Evolutionary conservation across 2,329 filamentous ascomycete species (phyloP).

Genomic region (Ophiostoma pallidulum): DNA sequence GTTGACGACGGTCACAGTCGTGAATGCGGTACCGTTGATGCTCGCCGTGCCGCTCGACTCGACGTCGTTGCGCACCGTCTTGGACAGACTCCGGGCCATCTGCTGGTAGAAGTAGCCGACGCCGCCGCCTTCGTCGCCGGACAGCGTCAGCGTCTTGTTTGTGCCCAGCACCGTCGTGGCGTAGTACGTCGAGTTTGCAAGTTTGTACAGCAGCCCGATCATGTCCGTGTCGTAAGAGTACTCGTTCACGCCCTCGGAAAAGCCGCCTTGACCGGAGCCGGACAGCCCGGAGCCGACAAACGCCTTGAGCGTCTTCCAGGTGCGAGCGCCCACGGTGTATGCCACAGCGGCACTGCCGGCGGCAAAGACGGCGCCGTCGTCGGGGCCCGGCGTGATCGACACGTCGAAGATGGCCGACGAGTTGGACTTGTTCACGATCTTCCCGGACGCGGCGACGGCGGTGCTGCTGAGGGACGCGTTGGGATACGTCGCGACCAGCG

Average conservation of each 20-base stretch:
- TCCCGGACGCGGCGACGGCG: neutral
- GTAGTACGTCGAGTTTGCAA: neutral
- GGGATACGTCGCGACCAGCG: neutral
- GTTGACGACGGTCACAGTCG: neutral
- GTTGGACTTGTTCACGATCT: neutral
- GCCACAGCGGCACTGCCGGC: no score
- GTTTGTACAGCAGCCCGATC: neutral
- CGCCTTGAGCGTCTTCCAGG: no score
- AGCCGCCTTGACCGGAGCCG: no score
- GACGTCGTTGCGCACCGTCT: neutral
- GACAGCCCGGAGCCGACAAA: no score
- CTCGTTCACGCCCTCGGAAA: no score
- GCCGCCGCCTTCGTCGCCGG: neutral
- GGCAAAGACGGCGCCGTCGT: no score
- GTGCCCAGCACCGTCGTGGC: neutral
- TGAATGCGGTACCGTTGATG: neutral
- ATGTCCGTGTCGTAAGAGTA: neutral
- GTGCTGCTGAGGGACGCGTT: neutral
- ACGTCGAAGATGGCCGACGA: no score
- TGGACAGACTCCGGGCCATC: conserved; percentile 2
- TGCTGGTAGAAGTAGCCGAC: neutral
- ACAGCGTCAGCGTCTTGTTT: neutral
- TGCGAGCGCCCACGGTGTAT: no score
- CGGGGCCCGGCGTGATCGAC: neutral
- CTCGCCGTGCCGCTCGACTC: neutral